These are phyloP conservation scores for Neopestalotiopsis sp. DNA, from an alignment of 2,329 filamentous ascomycete genomes.

Conservation along the genomic window DNA sequence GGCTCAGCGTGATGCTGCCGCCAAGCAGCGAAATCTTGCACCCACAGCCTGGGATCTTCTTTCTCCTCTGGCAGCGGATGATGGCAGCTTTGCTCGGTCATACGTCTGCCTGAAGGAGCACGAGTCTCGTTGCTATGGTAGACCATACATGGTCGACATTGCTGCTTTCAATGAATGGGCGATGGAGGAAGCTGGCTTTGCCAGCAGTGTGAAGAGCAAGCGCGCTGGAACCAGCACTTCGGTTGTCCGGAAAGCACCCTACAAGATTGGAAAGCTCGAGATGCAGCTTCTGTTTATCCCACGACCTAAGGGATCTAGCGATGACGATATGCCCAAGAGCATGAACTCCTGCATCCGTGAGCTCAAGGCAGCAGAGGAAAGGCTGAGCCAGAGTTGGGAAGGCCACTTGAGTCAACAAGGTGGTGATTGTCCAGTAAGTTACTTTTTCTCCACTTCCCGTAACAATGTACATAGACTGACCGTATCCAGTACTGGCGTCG, in stretches of 20 bases:
- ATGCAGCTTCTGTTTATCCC: constrained; percentile 94
- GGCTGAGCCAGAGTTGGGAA: constrained; percentile 79
- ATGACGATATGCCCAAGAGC: constrained; percentile 99
- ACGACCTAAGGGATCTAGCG: constrained; percentile 81
- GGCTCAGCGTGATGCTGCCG: constrained; percentile 67
- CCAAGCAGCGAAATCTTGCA: constrained; percentile 65
- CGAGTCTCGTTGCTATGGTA: constrained; percentile 84
- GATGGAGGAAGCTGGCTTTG: constrained; percentile 77
- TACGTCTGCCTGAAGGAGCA: constrained; percentile 95
- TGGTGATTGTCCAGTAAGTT: constrained; percentile 92
- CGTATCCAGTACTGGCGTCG: constrained; percentile 86
- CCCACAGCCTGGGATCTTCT: constrained; percentile 85
- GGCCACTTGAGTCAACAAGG: constrained; percentile 94
- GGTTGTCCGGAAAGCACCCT: constrained; percentile 85
- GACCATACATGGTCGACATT: constrained; percentile 85
- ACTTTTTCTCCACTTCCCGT: not conserved
- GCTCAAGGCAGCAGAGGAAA: constrained; percentile 86
- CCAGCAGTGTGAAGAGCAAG: constrained; percentile 95
- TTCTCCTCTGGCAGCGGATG: constrained; percentile 83
- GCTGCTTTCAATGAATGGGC: constrained; percentile 99
- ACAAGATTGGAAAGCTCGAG: constrained; percentile 93
- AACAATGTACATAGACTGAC: constrained; percentile 41
- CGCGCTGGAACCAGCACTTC: constrained; percentile 64
- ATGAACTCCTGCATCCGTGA: constrained; percentile 97
- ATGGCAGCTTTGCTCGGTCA: constrained; percentile 92